Percentiles rank a stretch among this genome's conserved stretches.
Evolutionary conservation across 176 grass and related monocot species (phyloP).

Genomic region (Carex cristatella): DNA sequence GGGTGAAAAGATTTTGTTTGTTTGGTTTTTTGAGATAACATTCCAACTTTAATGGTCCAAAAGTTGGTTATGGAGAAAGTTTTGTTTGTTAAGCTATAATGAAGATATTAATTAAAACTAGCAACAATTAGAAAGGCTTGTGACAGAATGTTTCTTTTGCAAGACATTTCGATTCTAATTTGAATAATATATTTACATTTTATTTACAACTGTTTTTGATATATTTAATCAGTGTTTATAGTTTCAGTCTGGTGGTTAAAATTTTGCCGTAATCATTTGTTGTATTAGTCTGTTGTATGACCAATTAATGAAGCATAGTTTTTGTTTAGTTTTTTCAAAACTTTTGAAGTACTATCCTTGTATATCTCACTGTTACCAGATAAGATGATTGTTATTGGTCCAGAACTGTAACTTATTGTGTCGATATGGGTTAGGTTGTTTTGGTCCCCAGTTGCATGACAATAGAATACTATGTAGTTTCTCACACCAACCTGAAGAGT

Average conservation of each 20-base stretch:
- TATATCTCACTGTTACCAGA: background rate
- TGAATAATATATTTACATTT: background rate
- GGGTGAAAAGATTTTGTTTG: background rate
- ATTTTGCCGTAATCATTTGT: background rate
- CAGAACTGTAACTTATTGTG: background rate
- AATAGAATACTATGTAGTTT: background rate
- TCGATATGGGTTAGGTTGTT: conserved; percentile 1
- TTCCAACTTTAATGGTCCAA: too few relatives aligned
- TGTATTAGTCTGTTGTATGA: background rate
- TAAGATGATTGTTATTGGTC: background rate
- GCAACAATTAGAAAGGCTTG: background rate
- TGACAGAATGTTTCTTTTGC: background rate
- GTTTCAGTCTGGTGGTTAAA: background rate
- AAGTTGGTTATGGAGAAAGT: too few relatives aligned
- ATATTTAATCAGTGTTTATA: background rate
- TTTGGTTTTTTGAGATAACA: background rate
- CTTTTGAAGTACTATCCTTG: background rate
- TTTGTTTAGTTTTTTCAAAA: background rate
- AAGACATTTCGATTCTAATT: background rate
- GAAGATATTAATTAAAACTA: background rate
- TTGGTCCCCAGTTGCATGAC: background rate
- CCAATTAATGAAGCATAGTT: background rate
- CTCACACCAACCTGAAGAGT: conserved; percentile 5
- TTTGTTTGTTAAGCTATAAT: background rate
- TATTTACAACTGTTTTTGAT: background rate